These are phyloP conservation scores for Dactylellina cionopaga DNA, from an alignment of 2,329 filamentous ascomycete species.

Conservation along the genomic window DNA sequence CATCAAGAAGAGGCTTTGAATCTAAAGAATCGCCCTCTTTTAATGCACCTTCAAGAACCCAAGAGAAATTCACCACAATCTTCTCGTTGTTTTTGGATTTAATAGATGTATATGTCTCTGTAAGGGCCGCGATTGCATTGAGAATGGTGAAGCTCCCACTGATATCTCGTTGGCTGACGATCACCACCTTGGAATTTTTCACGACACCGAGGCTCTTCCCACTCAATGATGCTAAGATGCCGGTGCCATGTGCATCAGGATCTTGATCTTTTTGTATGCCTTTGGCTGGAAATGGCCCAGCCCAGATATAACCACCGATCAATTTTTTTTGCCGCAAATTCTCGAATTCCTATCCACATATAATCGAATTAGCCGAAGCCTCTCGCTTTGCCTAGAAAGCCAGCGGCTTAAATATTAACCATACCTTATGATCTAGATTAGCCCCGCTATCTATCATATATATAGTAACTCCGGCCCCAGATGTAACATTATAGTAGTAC, in stretches of 20 bases:
- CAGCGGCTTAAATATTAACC: neutral
- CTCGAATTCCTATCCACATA: conserved; percentile 22
- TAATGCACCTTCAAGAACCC: neutral
- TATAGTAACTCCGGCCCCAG: conserved; percentile 10
- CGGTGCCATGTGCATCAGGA: conserved; percentile 8
- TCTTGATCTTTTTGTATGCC: conserved; percentile 11
- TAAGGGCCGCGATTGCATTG: conserved; percentile 1
- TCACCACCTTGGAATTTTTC: conserved; percentile 29
- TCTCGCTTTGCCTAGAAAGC: neutral
- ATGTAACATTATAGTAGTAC: conserved; percentile 5
- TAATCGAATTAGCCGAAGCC: neutral
- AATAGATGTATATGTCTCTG: conserved; percentile 7
- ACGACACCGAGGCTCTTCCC: conserved; percentile 25
- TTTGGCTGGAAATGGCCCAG: conserved; percentile 20
- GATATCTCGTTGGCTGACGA: conserved; percentile 17
- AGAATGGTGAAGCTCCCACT: conserved; percentile 14
- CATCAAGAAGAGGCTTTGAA: neutral
- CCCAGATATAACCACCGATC: conserved; percentile 24
- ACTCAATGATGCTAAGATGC: conserved; percentile 8
- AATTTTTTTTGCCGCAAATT: neutral
- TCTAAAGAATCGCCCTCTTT: neutral
- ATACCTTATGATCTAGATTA: conserved; percentile 24
- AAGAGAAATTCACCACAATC: conserved; percentile 16
- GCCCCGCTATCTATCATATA: conserved; percentile 31
- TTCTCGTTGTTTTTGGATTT: neutral